phyloP scores from a whole-genome alignment of 2,329 filamentous ascomycete genomes.

The Paecilomyces sp. region DNA sequence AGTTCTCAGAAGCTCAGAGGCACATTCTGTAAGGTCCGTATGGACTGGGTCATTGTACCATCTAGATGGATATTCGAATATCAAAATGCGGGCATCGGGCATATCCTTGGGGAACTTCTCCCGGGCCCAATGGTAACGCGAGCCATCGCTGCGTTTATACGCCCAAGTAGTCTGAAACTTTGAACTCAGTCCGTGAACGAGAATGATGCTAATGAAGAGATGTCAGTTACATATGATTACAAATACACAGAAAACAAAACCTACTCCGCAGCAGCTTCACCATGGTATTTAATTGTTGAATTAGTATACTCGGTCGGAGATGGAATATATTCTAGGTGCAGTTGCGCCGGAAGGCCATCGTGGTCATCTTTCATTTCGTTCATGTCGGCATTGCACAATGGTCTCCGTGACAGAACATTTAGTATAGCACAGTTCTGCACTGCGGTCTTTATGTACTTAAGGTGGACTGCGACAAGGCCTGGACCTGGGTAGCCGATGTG shows the following conservation, averaged over 20 bases:
- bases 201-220: not conserved
- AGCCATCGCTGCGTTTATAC: not conserved
- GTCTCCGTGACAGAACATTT: not conserved
- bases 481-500: not conserved
- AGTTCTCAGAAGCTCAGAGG: not conserved
- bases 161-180: not conserved
- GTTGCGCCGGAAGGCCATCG: not conserved
- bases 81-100: not conserved
- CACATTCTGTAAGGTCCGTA: not conserved
- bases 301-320: not conserved
- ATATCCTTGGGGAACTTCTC: not conserved
- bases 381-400: not conserved
- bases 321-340: not conserved
- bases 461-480: not conserved
- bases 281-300: not conserved
- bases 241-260: not conserved
- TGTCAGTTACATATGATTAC: not conserved
- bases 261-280: not conserved
- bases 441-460: too few species aligned
- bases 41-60: not conserved
- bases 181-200: not conserved
- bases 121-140: not conserved
- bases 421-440: too few species aligned
- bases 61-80: not conserved
- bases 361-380: not conserved